These are phyloP conservation scores for Gossypium aridum DNA, from an alignment of 441 rosid species.

Conservation along the genomic window DNA sequence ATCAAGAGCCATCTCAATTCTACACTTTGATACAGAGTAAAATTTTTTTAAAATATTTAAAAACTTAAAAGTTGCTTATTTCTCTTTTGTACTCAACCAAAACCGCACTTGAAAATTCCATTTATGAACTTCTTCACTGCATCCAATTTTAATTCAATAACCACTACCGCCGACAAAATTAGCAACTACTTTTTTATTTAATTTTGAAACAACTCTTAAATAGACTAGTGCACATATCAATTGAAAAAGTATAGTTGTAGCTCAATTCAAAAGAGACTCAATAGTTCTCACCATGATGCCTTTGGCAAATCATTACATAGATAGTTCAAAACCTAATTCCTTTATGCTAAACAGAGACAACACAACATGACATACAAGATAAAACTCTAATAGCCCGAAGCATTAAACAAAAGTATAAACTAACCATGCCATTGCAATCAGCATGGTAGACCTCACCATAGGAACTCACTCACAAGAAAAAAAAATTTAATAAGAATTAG, in stretches of 20 bases:
- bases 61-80: conserved; percentile 46
- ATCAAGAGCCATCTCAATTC: conserved; percentile 98
- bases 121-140: conserved; percentile 99
- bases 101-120: conserved; percentile 95
- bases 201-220: neutral
- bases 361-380: neutral
- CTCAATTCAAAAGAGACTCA: neutral
- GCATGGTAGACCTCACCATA: conserved; percentile 98
- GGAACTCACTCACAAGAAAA: conserved; percentile 58
- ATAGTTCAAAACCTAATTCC: neutral
- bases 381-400: conserved; percentile 1
- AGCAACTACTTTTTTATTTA: neutral
- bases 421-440: conserved; percentile 96
- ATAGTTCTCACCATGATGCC: neutral
- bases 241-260: neutral
- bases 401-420: conserved; percentile 21
- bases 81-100: conserved; percentile 93
- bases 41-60: neutral
- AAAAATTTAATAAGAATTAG: conserved; percentile 9
- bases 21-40: conserved; percentile 31
- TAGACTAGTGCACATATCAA: neutral
- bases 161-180: conserved; percentile 16
- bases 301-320: neutral
- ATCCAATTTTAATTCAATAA: conserved; percentile 64
- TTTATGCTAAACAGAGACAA: neutral